phyloP scores from a whole-genome alignment of 129 eudicot species.

The Lactuca saligna region DNA sequence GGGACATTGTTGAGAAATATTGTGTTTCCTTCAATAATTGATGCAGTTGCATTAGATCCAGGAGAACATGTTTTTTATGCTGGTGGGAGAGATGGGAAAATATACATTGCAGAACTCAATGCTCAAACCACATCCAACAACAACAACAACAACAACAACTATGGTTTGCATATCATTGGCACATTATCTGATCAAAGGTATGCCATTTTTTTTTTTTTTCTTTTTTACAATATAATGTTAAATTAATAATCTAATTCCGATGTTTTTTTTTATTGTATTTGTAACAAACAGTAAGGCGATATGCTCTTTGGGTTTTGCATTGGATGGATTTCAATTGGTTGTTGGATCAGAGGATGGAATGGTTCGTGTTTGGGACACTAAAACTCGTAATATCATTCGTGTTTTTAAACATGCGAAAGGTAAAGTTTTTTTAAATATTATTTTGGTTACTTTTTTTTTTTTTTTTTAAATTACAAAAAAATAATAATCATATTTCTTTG shows the following conservation, averaged over 20 bases:
- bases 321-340: constrained; percentile 73
- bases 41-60: constrained; percentile 78
- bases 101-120: constrained; percentile 73
- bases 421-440: constrained; percentile 9
- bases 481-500: background rate
- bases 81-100: constrained; percentile 86
- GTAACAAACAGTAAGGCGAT: constrained; percentile 75
- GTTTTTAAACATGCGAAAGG: constrained; percentile 83
- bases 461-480: too few relatives aligned
- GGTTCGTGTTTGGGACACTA: constrained; percentile 90
- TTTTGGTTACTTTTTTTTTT: background rate
- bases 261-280: constrained; percentile 7
- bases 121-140: constrained; percentile 46
- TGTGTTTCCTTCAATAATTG: constrained; percentile 71
- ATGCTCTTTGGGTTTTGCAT: constrained; percentile 72
- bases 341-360: constrained; percentile 96
- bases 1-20: constrained; percentile 65
- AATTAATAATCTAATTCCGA: background rate
- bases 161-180: constrained; percentile 72
- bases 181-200: constrained; percentile 76
- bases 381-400: constrained; percentile 65
- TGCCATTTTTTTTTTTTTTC: too few relatives aligned
- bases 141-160: constrained; percentile 44
- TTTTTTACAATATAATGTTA: background rate
- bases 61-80: constrained; percentile 84